These are phyloP conservation scores for Xylaria palmicola DNA, from an alignment of 495 filamentous ascomycete species.

Conservation along the genomic window DNA sequence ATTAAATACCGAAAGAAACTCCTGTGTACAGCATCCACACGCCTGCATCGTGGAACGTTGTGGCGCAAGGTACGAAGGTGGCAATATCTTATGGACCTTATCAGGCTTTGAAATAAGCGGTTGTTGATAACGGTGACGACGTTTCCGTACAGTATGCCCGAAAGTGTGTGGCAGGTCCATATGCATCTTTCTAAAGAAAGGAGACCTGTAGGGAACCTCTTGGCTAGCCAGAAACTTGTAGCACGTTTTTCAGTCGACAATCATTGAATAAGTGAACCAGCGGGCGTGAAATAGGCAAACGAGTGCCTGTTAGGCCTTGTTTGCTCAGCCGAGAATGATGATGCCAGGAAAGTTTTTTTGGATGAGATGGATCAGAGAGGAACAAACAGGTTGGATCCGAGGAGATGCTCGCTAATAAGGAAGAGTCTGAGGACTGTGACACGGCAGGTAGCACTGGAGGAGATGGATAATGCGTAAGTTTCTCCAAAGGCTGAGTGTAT, in stretches of 20 bases:
- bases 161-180: conserved; percentile 7
- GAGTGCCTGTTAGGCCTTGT: neutral
- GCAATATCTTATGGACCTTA: conserved; percentile 6
- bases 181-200: conserved; percentile 14
- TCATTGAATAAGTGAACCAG: neutral
- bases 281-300: neutral
- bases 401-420: conserved; percentile 9
- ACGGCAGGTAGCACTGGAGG: conserved; percentile 12
- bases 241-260: neutral
- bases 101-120: neutral
- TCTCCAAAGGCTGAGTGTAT: conserved; percentile 9
- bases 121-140: conserved; percentile 1
- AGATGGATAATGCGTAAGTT: conserved; percentile 3
- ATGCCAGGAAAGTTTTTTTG: conserved; percentile 3
- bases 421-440: conserved; percentile 1
- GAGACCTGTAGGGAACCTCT: neutral
- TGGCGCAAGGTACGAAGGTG: neutral
- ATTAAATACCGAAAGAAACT: conserved; percentile 34
- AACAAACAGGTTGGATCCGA: neutral
- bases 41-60: conserved; percentile 6
- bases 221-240: neutral
- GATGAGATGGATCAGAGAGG: neutral
- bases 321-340: neutral
- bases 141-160: conserved; percentile 11
- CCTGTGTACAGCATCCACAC: conserved; percentile 11